A percentile compares a stretch with the other conserved stretches of the same genome.
Conservation (phyloP, 2,329 filamentous ascomycete species). For the Alternaria novae-zelandiae region DNA sequence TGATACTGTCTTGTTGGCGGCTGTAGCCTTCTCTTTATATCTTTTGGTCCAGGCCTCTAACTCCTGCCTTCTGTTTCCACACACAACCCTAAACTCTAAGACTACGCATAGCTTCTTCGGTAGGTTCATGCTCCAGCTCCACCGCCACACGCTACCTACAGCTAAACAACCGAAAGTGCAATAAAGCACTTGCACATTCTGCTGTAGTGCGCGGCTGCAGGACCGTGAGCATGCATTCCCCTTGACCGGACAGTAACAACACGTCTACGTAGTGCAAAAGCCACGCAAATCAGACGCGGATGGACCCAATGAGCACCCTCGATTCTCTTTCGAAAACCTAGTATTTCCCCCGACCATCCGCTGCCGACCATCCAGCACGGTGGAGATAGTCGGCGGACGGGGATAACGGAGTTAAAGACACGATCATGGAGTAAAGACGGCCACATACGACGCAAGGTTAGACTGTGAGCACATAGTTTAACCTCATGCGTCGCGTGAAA, state of each 20-base stretch:
- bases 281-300: not conserved
- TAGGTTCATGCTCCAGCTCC: not conserved
- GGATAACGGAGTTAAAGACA: not conserved
- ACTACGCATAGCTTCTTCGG: not conserved
- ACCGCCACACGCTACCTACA: not conserved
- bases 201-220: not conserved
- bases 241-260: not conserved
- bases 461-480: not conserved
- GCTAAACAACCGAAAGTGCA: not conserved
- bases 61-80: not conserved
- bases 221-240: not conserved
- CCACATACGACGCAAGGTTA: not conserved
- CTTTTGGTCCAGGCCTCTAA: not conserved
- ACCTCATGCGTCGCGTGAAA: not conserved
- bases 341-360: not conserved
- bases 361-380: not conserved
- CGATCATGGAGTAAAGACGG: not conserved
- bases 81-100: not conserved
- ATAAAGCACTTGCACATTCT: not conserved
- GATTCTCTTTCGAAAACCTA: not conserved
- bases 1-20: rapidly evolving
- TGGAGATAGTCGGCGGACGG: not conserved
- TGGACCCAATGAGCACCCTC: not conserved
- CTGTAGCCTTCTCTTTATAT: not conserved
- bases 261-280: not conserved